These are phyloP conservation scores for Leucocoprinus leucothites DNA, from an alignment of 768 basidiomycete species.

Conservation along the genomic window DNA sequence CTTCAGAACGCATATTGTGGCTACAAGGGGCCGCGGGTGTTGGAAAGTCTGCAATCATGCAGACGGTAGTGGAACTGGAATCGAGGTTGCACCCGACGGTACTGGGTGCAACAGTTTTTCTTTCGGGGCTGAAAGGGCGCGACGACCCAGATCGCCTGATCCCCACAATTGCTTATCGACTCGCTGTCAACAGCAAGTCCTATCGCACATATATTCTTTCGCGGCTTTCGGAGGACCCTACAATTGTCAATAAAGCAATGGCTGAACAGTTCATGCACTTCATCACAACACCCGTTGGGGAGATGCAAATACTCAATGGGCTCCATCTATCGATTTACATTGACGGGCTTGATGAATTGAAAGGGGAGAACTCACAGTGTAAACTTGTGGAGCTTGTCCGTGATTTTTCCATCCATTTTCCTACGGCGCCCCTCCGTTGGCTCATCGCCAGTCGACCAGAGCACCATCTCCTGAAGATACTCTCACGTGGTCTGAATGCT, in stretches of 20 bases:
- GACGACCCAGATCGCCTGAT: background rate
- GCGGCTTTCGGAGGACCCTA: background rate
- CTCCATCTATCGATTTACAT: too few relatives aligned
- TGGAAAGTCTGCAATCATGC: slow-evolving; percentile 1
- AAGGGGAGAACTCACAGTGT: too few relatives aligned
- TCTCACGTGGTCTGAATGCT: too few relatives aligned
- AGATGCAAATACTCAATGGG: background rate
- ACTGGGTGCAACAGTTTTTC: background rate
- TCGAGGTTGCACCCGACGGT: background rate
- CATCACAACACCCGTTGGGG: background rate
- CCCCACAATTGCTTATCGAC: background rate
- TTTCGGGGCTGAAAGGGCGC: background rate
- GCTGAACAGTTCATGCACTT: background rate
- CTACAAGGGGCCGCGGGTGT: background rate
- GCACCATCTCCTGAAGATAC: too few relatives aligned
- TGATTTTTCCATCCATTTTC: too few relatives aligned
- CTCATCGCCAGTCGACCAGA: too few relatives aligned
- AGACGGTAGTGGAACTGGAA: background rate
- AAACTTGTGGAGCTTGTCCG: too few relatives aligned
- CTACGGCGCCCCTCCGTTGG: too few relatives aligned
- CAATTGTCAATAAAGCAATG: background rate
- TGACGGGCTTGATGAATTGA: too few relatives aligned
- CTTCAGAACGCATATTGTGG: background rate
- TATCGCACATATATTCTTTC: background rate
- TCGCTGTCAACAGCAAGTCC: background rate